Conservation (phyloP, 768 basidiomycete species). For the Pilatotrama ljubarskyi region DNA sequence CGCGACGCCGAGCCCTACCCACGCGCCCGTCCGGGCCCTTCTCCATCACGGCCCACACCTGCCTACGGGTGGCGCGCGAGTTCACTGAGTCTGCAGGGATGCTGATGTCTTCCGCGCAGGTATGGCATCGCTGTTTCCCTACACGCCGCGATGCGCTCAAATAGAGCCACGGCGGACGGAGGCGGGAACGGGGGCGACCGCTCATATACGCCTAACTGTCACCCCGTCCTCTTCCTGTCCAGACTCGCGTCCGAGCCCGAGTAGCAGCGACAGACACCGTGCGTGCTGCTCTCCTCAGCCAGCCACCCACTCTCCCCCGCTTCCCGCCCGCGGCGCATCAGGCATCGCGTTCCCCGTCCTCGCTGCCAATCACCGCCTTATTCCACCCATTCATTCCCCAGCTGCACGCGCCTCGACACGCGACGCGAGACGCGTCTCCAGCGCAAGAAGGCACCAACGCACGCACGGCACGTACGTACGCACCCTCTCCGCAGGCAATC, state of each 20-base stretch:
- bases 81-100: neutral
- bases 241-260: neutral
- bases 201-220: slow-evolving; percentile 1
- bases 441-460: too few species aligned
- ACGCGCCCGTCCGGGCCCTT: too few species aligned
- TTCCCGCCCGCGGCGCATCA: neutral
- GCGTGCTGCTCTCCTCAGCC: neutral
- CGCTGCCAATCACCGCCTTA: neutral
- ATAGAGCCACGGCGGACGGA: neutral
- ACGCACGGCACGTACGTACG: too few species aligned
- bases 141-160: neutral
- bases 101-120: too few species aligned
- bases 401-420: neutral
- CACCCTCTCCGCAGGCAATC: too few species aligned
- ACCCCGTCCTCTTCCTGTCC: neutral
- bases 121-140: neutral
- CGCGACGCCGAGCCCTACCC: neutral
- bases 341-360: neutral
- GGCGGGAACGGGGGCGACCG: neutral
- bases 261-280: neutral
- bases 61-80: neutral
- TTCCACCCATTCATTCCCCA: neutral
- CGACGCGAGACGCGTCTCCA: neutral
- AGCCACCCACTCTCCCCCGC: neutral
- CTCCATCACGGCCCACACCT: too few species aligned